A percentile compares a stretch with the other conserved stretches of the same genome.
phyloP scores from a whole-genome alignment of 2,329 filamentous ascomycete species.

The Bretziella fagacearum region DNA sequence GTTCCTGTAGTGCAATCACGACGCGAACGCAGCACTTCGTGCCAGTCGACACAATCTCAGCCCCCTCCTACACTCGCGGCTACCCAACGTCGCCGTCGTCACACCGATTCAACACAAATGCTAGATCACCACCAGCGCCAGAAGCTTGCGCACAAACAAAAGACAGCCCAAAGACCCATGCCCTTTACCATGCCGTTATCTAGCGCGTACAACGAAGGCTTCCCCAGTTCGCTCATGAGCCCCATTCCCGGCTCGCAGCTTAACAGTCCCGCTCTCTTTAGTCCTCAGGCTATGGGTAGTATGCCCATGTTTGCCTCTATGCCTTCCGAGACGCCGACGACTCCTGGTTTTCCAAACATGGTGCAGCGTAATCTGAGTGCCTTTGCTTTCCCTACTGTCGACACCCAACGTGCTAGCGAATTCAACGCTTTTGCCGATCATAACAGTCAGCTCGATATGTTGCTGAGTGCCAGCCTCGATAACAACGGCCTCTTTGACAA shows the following conservation, averaged over 20 bases:
- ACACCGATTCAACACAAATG: conserved; percentile 9
- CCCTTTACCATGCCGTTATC: conserved; percentile 1
- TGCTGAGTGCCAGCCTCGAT: conserved; percentile 2
- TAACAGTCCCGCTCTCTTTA: conserved; percentile 1
- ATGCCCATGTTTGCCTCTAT: conserved; percentile 1
- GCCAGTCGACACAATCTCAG: conserved; percentile 13
- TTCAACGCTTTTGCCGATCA: conserved; percentile 3
- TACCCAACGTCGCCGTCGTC: conserved; percentile 11
- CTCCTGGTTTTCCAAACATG: conserved; percentile 4
- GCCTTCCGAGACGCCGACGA: conserved; percentile 4
- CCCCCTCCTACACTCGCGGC: conserved; percentile 4
- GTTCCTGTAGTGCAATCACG: conserved; percentile 6
- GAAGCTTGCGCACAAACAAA: conserved; percentile 44
- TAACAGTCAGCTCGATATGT: conserved; percentile 1
- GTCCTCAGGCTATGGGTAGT: not conserved
- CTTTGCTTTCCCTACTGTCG: conserved; percentile 4
- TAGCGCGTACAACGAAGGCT: not conserved
- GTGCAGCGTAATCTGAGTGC: conserved; percentile 1
- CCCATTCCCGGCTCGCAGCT: conserved; percentile 2
- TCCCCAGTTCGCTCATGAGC: conserved; percentile 1
- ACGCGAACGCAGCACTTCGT: conserved; percentile 12
- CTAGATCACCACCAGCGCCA: conserved; percentile 45
- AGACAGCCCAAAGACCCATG: not conserved
- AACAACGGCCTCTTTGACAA: conserved; percentile 1
- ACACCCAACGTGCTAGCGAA: conserved; percentile 1